These are phyloP conservation scores for Phytophthora capsici DNA, from an alignment of 352 stramenopile genomes.

Conservation along the genomic window DNA sequence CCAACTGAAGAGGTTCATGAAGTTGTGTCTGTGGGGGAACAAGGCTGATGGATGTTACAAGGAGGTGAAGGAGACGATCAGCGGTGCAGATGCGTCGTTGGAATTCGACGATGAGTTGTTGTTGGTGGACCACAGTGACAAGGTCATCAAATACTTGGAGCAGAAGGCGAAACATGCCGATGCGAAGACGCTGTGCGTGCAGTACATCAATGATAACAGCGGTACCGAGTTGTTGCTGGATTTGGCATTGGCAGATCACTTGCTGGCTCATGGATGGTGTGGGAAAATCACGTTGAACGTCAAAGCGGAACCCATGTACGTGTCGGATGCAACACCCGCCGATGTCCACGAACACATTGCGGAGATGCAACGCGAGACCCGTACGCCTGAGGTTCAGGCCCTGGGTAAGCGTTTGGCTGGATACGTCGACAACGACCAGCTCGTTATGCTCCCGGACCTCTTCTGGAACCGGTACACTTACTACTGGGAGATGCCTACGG, in stretches of 20 bases:
- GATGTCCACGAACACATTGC: slow-evolving; percentile 73
- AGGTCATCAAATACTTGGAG: slow-evolving; percentile 57
- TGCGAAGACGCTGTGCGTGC: slow-evolving; percentile 27
- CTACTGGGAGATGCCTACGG: slow-evolving; percentile 69
- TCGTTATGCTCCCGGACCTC: slow-evolving; percentile 36
- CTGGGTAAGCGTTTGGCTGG: slow-evolving; percentile 49
- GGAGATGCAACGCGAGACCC: slow-evolving; percentile 48
- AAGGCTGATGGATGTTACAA: slow-evolving; percentile 83
- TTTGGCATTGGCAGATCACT: slow-evolving; percentile 67
- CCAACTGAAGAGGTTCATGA: slow-evolving; percentile 62
- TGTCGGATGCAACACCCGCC: slow-evolving; percentile 70
- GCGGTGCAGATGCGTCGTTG: slow-evolving; percentile 54
- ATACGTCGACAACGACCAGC: slow-evolving; percentile 35
- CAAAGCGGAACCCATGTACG: slow-evolving; percentile 79
- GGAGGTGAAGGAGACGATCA: slow-evolving; percentile 74
- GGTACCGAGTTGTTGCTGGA: slow-evolving; percentile 77
- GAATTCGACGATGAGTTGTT: slow-evolving; percentile 64
- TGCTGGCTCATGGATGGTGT: slow-evolving; percentile 60
- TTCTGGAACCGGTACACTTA: slow-evolving; percentile 82
- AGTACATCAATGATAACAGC: slow-evolving; percentile 86
- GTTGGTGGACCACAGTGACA: slow-evolving; percentile 60
- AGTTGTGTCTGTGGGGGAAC: slow-evolving; percentile 81
- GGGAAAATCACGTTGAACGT: slow-evolving; percentile 73
- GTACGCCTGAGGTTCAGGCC: slow-evolving; percentile 48
- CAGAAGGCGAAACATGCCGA: slow-evolving; percentile 18